Evolutionary conservation across 2,329 filamentous ascomycete species (phyloP), one percentile per base, ranked within the genome.

Genomic region (Furcasterigmium sp.): DNA sequence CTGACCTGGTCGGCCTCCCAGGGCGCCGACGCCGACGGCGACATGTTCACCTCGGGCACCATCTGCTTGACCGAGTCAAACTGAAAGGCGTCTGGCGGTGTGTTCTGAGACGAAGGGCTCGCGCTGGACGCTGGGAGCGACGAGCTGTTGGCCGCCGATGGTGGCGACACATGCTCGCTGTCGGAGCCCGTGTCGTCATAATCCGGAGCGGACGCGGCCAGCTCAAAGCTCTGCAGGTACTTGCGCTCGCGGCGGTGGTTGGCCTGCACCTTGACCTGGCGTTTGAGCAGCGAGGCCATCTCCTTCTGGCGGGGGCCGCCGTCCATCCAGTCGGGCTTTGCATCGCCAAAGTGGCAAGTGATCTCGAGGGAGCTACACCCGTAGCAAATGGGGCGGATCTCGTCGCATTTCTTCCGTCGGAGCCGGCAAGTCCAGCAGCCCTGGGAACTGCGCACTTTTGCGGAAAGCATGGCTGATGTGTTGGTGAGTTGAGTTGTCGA

Each of bases 391-490:
- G 78, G 76, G 3, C 64, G 68, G 19, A 53, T 62, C 53, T 79
- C 74, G 48, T 80, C 75, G 55, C 79, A 83, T 53, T 80, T 81
- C 54, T 82, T 83, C 51, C 75, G 75, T 17, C 79, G 72, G 10
- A 81, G 65, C 18, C 77, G 71, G 52, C 79, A 82, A 3, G 76
- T 82, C 75, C 76, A 81, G 55, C 78, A 82, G 46, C 76, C 76
- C 8, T 64, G 67, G 39, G 65, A 65, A 46, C 65, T 70, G 32
- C 69, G 63, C 21, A 64, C 51, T 45, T 60, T 65, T 18, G 29
- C 30, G 19, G 30, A 17, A 8, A 35, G 14, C 32, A 17, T 17
- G 9, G 32, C 15, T 9, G 17, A 35, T 17, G 17, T 35, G n/a
- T n/a, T 35, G 15, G 17, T 18, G 32, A 35, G 15, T 10, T 8